A percentile compares a stretch with the other conserved stretches of the same genome.
Evolutionary conservation across 495 filamentous ascomycete genomes (phyloP).

Genomic region (Neurospora sp.): DNA sequence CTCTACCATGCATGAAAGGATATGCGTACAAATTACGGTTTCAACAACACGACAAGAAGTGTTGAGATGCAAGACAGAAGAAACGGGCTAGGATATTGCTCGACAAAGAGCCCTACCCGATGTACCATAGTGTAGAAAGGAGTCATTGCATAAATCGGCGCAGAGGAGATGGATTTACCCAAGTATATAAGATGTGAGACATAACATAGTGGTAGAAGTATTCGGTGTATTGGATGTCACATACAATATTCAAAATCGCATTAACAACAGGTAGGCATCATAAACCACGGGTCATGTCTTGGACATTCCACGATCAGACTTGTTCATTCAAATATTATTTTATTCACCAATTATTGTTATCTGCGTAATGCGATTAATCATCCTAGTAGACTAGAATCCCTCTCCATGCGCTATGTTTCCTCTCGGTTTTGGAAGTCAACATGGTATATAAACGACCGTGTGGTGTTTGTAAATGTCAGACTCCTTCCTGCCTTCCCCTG

Average conservation of each 20-base stretch:
- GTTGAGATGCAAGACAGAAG: neutral
- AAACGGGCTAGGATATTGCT: neutral
- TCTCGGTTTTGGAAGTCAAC: neutral
- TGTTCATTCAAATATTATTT: neutral
- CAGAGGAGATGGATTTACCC: neutral
- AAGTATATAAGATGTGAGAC: neutral
- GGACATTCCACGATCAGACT: neutral
- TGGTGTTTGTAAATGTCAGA: neutral
- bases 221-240: neutral
- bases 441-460: neutral
- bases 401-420: neutral
- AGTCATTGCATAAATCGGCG: constrained; percentile 13
- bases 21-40: neutral
- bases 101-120: neutral
- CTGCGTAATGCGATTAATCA: neutral
- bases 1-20: neutral
- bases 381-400: neutral
- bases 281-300: neutral
- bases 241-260: no score
- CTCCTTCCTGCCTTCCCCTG: neutral
- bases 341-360: neutral
- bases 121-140: constrained; percentile 20
- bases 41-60: neutral
- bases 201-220: neutral
- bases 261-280: no score